A percentile compares a stretch with the other conserved stretches of the same genome.
phyloP scores from a whole-genome alignment of 78 protist species.

The Dictyostelium intermedium region DNA sequence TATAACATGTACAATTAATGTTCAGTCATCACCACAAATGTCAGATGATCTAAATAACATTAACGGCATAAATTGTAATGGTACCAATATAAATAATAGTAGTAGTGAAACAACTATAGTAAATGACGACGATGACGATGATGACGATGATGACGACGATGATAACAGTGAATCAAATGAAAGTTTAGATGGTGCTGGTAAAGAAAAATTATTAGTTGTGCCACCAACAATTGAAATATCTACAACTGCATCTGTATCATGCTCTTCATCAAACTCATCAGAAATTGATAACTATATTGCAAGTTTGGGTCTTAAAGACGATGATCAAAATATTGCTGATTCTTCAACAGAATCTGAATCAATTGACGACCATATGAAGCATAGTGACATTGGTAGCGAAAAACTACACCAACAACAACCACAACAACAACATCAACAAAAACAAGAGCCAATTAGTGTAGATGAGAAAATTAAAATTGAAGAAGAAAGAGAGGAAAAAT shows the following conservation, averaged over 20 bases:
- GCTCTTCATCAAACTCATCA: neutral
- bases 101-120: neutral
- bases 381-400: neutral
- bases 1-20: neutral
- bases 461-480: neutral
- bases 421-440: neutral
- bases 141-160: neutral
- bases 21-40: neutral
- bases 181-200: neutral
- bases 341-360: neutral
- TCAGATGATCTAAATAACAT: neutral
- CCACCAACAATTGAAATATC: conserved; percentile 3
- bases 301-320: neutral
- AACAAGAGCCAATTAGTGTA: neutral
- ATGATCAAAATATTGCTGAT: neutral
- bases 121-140: neutral
- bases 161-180: neutral
- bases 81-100: neutral
- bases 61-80: neutral
- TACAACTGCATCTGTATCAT: neutral
- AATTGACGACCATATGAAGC: neutral
- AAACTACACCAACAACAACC: neutral
- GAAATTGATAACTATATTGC: neutral
- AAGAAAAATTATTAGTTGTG: neutral
- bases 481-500: neutral